Evolutionary conservation across 352 stramenopile genomes (phyloP).

Genomic region (Globisporangium splendens): DNA sequence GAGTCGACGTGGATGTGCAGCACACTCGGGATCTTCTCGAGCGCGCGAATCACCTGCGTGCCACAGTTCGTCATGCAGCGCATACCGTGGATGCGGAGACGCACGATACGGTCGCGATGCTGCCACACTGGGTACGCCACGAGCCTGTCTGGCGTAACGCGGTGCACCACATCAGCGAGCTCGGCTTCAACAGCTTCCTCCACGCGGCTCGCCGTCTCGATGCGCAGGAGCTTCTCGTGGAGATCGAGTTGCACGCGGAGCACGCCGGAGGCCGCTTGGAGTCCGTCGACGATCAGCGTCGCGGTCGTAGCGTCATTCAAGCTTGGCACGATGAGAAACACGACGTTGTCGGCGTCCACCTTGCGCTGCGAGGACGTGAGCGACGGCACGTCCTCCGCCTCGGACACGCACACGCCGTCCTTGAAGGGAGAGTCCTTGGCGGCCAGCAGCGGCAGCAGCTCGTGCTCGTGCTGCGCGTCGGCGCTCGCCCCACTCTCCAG

Average conservation of each 20-base stretch:
- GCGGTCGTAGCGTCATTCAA: constrained; percentile 28
- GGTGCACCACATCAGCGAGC: constrained; percentile 56
- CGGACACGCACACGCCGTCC: constrained; percentile 54
- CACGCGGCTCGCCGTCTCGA: constrained; percentile 41
- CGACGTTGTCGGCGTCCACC: constrained; percentile 51
- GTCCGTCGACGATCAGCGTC: constrained; percentile 26
- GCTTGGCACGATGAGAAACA: constrained; percentile 69
- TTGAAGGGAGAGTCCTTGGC: constrained; percentile 14
- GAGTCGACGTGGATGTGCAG: constrained; percentile 83
- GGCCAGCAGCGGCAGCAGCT: constrained; percentile 10
- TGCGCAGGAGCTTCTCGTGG: constrained; percentile 61
- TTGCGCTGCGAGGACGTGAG: constrained; percentile 59
- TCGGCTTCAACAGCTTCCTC: constrained; percentile 44
- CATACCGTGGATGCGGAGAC: constrained; percentile 76
- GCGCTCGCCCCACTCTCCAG: background rate
- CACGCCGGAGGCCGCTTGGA: constrained; percentile 35
- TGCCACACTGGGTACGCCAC: constrained; percentile 81
- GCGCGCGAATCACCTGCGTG: constrained; percentile 66
- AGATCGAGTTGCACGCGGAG: constrained; percentile 51
- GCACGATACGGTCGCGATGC: constrained; percentile 76
- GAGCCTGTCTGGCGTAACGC: constrained; percentile 34
- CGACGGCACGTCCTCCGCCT: constrained; percentile 64
- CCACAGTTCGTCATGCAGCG: constrained; percentile 88
- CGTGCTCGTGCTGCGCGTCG: constrained; percentile 7
- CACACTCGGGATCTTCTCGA: constrained; percentile 80